phyloP scores from a whole-genome alignment of 441 rosid genomes.

The Euphorbia schlechtendalii region DNA sequence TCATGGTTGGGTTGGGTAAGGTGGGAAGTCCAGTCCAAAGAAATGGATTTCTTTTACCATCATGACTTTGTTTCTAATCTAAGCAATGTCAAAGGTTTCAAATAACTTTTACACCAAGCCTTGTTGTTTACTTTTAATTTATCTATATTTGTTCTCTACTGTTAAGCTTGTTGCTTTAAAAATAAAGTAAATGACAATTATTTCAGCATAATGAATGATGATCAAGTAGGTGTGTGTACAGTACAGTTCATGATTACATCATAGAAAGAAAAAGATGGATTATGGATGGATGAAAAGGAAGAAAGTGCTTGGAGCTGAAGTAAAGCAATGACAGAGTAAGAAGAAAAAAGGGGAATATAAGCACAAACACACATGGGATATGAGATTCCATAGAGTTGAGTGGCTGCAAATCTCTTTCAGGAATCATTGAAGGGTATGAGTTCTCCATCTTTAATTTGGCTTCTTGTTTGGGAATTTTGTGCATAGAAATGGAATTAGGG shows the following conservation, averaged over 20 bases:
- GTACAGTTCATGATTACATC: background rate
- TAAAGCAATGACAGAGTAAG: background rate
- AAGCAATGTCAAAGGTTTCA: conserved; percentile 51
- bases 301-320: background rate
- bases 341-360: no score
- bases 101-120: conserved; percentile 49
- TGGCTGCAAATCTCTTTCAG: conserved; percentile 1
- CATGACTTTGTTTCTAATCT: conserved; percentile 71
- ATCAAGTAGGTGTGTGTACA: background rate
- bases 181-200: background rate
- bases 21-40: conserved; percentile 43
- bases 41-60: conserved; percentile 22
- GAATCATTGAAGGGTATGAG: conserved; percentile 9
- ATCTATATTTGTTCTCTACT: background rate
- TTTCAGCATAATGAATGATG: conserved; percentile 6
- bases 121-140: conserved; percentile 5
- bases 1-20: conserved; percentile 83
- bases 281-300: background rate
- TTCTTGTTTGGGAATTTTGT: background rate
- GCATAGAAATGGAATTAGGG: background rate
- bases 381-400: conserved; percentile 1
- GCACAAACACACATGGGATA: background rate
- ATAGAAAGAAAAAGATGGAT: background rate
- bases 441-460: background rate
- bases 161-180: background rate